These are phyloP conservation scores for Nitzschia sp. DNA, from an alignment of 108 stramenopile species.

Conservation along the genomic window DNA sequence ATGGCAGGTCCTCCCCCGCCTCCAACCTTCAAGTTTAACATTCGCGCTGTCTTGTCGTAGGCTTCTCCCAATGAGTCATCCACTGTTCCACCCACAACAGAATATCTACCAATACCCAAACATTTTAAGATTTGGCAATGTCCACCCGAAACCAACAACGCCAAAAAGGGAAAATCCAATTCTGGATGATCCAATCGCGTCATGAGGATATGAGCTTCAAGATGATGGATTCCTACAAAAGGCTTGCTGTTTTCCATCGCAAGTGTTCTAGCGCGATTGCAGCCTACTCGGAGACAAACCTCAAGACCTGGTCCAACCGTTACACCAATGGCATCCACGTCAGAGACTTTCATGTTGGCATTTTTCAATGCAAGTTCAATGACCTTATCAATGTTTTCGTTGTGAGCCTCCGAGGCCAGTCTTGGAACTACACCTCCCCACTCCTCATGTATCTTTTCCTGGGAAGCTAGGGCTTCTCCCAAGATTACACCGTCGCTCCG, in stretches of 20 bases:
- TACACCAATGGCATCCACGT: constrained; percentile 94
- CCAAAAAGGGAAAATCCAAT: constrained; percentile 92
- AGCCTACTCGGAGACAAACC: constrained; percentile 95
- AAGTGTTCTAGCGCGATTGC: constrained; percentile 77
- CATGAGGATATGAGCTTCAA: constrained; percentile 96
- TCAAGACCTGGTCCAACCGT: constrained; percentile 98
- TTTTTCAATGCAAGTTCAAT: constrained; percentile 71
- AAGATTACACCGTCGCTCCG: constrained; percentile 90
- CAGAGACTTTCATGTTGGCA: constrained; percentile 72
- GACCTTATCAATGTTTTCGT: constrained; percentile 80
- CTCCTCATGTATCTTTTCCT: constrained; percentile 89
- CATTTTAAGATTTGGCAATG: constrained; percentile 93
- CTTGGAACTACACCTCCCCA: constrained; percentile 96
- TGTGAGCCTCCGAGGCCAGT: constrained; percentile 86
- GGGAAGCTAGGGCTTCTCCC: constrained; percentile 90
- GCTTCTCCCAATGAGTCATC: constrained; percentile 96
- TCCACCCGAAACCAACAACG: constrained; percentile 94
- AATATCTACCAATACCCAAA: constrained; percentile 77
- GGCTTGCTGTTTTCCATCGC: constrained; percentile 79
- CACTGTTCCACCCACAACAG: constrained; percentile 89
- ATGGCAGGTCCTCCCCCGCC: constrained; percentile 95
- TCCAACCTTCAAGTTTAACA: constrained; percentile 83
- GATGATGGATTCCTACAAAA: constrained; percentile 94
- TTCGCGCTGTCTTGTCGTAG: constrained; percentile 91
- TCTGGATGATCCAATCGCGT: constrained; percentile 65